Evolutionary conservation across 768 basidiomycete species (phyloP).

Genomic region (Chiua virens): DNA sequence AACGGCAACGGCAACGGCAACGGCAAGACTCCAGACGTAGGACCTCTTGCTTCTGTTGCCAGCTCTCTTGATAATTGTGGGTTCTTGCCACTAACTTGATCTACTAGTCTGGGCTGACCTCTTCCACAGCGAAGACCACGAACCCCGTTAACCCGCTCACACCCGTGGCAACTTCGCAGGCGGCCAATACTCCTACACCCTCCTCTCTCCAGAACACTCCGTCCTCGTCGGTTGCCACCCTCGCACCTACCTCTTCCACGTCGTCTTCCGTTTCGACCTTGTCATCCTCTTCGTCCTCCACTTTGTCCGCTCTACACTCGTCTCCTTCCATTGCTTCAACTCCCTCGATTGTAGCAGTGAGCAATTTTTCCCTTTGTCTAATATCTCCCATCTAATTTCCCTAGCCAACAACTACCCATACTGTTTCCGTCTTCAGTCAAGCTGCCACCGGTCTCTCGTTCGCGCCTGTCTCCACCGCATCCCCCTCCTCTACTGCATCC

Average conservation of each 20-base stretch:
- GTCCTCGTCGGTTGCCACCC: constrained; percentile 1
- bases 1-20: no score
- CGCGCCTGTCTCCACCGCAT: constrained; percentile 1
- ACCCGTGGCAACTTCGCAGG: constrained; percentile 6
- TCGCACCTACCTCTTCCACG: constrained; percentile 6
- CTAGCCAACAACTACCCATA: background rate
- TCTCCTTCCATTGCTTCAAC: constrained; percentile 7
- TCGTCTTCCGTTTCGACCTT: constrained; percentile 9
- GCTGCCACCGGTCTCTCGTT: background rate
- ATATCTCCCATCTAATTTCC: background rate
- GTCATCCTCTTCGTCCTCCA: background rate
- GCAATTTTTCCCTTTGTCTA: constrained; percentile 2
- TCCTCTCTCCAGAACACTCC: constrained; percentile 4
- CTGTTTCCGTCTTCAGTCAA: background rate
- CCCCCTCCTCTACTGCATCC: constrained; percentile 28
- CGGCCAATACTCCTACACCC: constrained; percentile 17
- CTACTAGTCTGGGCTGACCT: background rate
- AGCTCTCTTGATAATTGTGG: background rate
- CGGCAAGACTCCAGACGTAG: no score
- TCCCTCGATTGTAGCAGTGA: constrained; percentile 14
- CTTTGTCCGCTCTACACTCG: constrained; percentile 2
- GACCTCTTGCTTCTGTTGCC: background rate
- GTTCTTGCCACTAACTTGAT: background rate
- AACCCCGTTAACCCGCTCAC: background rate
- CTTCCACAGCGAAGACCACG: constrained; percentile 2